Base-by-base conservation (phyloP, 768 basidiomycete genomes). In the Strobilomyces confusus region DNA sequence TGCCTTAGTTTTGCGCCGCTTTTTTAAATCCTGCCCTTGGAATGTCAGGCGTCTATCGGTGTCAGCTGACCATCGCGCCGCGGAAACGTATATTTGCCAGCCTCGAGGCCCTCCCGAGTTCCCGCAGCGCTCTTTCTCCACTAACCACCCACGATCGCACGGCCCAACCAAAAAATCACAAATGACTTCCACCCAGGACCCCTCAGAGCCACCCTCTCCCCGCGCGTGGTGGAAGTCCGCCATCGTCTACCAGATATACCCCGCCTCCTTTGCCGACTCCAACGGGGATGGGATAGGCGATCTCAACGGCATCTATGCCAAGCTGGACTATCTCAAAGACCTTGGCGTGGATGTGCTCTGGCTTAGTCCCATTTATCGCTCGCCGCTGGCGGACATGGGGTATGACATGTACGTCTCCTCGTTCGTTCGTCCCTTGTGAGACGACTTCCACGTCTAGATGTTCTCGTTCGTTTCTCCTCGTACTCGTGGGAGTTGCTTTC, bases 201-300 rank as follows among this genome's bases (percentile, higher is more conserved):
- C 44, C 12, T 38, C 52, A 46, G 52, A 63, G 17, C 65, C 63
- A 23, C 52, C 65, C 13, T 65, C 48, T 19, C 60, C 66, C 41
- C 66, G 64, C 20, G 54, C 64, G 5, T 85, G 82, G 82, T 84
- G 82, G 81, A 83, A 84, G 59, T 73, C 75, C 17, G 77, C 77
- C 4, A 64, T 75, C 29, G 71, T 86, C 20, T 86, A 86, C 69
- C 85, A 86, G 66, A 84, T 88, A 64, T 87, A 87, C 62, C 86
- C 86, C 2, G 70, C 80, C 48, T 86, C 84, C 0, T 88, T 86
- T 73, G 77, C 73, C 49, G 87, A 89, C 62, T 80, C 83, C n/a
- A 87, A 83, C 55, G 84, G 80, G 1, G 83, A 85, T 63, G 87
- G 86, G 0, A 65, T 81, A 36, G 87, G 87, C 12, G 87, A 89